Evolutionary conservation across 78 protist genomes (phyloP).

Genomic region (Dictyostelium capitatum): DNA sequence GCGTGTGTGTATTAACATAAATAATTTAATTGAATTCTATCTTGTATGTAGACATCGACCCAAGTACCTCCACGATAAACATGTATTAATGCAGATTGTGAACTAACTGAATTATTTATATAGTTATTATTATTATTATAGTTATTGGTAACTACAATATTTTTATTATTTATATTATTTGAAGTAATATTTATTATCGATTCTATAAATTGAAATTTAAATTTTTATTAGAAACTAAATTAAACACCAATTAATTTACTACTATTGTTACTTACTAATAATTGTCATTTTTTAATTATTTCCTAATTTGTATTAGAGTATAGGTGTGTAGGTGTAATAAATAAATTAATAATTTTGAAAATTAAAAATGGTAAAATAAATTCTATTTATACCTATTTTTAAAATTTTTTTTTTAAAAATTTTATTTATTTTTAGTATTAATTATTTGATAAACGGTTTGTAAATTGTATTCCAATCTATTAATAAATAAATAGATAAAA

Average conservation of each 20-base stretch:
- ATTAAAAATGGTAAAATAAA: too few species aligned
- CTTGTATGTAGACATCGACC: background rate
- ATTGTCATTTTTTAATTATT: background rate
- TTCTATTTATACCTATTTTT: too few species aligned
- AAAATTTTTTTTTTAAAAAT: too few species aligned
- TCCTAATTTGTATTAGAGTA: background rate
- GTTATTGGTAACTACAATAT: background rate
- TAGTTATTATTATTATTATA: background rate
- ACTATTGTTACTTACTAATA: background rate
- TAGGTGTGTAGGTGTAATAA: background rate
- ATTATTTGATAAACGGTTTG: too few species aligned
- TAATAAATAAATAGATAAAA: too few species aligned
- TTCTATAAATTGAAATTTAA: background rate
- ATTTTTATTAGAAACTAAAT: background rate
- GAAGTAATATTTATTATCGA: background rate
- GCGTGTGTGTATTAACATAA: background rate
- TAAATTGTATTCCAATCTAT: too few species aligned
- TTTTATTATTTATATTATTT: background rate
- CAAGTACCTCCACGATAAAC: background rate
- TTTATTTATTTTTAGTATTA: too few species aligned
- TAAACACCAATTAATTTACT: background rate
- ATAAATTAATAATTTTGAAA: background rate
- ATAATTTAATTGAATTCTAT: background rate
- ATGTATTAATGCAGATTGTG: background rate
- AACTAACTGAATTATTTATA: background rate